Percentiles rank a stretch among this genome's conserved stretches.
Conservation (phyloP, 2,329 filamentous ascomycete genomes). For the Aureobasidium sp. region DNA sequence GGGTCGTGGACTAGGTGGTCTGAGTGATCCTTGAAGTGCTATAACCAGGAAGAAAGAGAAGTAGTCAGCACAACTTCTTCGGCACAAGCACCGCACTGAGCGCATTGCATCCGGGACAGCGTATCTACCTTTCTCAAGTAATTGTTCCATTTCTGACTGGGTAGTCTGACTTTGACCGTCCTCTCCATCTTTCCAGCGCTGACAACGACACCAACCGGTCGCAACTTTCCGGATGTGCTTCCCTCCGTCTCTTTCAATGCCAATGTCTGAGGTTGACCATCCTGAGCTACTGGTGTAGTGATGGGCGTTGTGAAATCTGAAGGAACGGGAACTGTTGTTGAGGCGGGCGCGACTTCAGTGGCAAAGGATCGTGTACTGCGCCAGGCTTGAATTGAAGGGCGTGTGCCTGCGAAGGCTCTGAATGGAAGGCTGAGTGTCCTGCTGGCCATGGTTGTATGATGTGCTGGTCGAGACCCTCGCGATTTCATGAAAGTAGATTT, state of each 20-base stretch:
- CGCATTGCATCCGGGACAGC: neutral
- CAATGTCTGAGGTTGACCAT: neutral
- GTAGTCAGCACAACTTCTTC: neutral
- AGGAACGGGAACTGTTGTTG: neutral
- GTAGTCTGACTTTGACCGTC: constrained; percentile 71
- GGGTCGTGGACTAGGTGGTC: constrained; percentile 73
- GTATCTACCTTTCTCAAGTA: constrained; percentile 60
- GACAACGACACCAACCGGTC: constrained; percentile 57
- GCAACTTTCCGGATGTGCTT: neutral
- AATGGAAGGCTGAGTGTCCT: neutral
- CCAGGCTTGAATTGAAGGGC: constrained; percentile 16
- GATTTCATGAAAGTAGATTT: neutral
- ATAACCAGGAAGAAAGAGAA: neutral
- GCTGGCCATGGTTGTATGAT: constrained; percentile 10
- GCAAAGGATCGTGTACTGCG: constrained; percentile 9
- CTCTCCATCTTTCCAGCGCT: constrained; percentile 71
- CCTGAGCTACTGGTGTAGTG: neutral
- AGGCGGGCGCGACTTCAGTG: constrained; percentile 6
- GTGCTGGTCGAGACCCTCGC: neutral
- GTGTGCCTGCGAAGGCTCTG: constrained; percentile 5
- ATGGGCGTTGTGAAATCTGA: neutral
- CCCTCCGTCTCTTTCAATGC: neutral
- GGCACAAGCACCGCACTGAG: neutral
- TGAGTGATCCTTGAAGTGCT: constrained; percentile 59
- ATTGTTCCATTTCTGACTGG: constrained; percentile 64